Conservation (phyloP, 2,329 filamentous ascomycete species). For the Cephalotrichum gorgonifer region DNA sequence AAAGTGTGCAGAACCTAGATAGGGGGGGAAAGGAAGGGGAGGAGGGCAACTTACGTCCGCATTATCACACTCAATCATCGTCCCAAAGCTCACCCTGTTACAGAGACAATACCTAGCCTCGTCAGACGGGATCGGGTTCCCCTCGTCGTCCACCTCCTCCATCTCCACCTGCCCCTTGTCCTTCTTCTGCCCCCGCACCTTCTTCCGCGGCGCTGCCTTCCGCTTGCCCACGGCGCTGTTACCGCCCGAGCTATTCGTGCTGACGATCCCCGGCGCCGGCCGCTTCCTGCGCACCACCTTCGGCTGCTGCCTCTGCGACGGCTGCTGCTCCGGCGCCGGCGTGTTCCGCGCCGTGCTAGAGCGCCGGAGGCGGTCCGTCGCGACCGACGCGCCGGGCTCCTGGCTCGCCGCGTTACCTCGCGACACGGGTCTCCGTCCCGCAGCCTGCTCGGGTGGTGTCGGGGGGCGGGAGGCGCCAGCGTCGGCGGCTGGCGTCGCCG, state of each 20-base stretch:
- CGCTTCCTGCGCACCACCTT: constrained; percentile 50
- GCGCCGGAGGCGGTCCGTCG: constrained; percentile 42
- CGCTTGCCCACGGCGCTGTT: constrained; percentile 62
- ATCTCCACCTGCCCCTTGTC: constrained; percentile 36
- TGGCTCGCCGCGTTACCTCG: constrained; percentile 42
- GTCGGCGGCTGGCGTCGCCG: constrained; percentile 9
- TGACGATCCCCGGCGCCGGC: constrained; percentile 64
- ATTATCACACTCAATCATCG: constrained; percentile 78
- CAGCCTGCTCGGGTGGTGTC: constrained; percentile 14
- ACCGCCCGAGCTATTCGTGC: constrained; percentile 47
- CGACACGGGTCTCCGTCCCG: constrained; percentile 35
- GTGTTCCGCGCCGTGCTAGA: constrained; percentile 48
- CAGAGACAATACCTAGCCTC: constrained; percentile 72
- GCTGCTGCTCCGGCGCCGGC: constrained; percentile 36
- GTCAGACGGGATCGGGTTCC: constrained; percentile 61
- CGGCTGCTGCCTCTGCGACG: constrained; percentile 17
- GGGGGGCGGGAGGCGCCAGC: constrained; percentile 22
- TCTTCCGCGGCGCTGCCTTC: constrained; percentile 59
- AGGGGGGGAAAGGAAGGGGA: constrained; percentile 5
- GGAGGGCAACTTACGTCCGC: constrained; percentile 48
- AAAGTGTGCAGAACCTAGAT: not conserved
- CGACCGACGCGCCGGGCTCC: constrained; percentile 37
- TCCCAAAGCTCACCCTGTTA: constrained; percentile 69
- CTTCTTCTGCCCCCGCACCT: constrained; percentile 39
- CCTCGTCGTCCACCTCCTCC: constrained; percentile 56